Base-by-base conservation (phyloP, 2,329 filamentous ascomycete species). In the Alternaria dauci region DNA sequence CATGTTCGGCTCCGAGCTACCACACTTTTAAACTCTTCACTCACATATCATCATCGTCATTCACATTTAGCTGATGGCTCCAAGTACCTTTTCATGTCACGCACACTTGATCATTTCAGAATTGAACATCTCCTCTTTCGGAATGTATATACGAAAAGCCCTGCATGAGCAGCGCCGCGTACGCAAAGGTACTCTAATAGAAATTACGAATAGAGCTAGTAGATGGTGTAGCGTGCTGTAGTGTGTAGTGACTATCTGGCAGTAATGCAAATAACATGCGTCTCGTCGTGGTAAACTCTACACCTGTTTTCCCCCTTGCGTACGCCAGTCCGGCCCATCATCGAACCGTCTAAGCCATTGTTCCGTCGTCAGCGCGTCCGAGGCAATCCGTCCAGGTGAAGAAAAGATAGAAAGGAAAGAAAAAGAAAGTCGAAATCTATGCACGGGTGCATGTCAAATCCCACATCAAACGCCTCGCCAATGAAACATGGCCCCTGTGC, bases 181-280 rank as follows among this genome's bases (percentile, higher is more conserved):
- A 38, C 46, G 20, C 46, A 16, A 41, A 8, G 30, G 16, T 34
- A 20, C 39, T 47, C 34, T 26, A 57, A 52, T 60, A 57, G 41
- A 57, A 52, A 57, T 47, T 57, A 57, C 39, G 25, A 57, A 32
- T 48, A 59, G 47, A 39, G 36, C 42, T 28, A 51, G n/a, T 26
- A 16, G 6, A 44, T 30, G 41, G 41, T 14, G 32, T 32, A 14
- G 20, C 47, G 20, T 23, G 20, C 2, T 23, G 14, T 14, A 25
- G 18, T 14, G 20, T 54, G 14, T 14, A 30, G 18, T 14, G 36
- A 8, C 25, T 28, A 26, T 18, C n/a, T 57, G 28, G 47, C 57
- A 36, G 23, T 57, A 12, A 26, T 26, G 20, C 32, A 50, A 32
- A 20, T 25, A 50, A 36, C 14, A 26, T 50, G 30, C 46, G 46